Percentiles rank a stretch among this genome's conserved stretches.
phyloP scores from a whole-genome alignment of 108 stramenopile species.

The Pinguiococcus pyrenoidosus region DNA sequence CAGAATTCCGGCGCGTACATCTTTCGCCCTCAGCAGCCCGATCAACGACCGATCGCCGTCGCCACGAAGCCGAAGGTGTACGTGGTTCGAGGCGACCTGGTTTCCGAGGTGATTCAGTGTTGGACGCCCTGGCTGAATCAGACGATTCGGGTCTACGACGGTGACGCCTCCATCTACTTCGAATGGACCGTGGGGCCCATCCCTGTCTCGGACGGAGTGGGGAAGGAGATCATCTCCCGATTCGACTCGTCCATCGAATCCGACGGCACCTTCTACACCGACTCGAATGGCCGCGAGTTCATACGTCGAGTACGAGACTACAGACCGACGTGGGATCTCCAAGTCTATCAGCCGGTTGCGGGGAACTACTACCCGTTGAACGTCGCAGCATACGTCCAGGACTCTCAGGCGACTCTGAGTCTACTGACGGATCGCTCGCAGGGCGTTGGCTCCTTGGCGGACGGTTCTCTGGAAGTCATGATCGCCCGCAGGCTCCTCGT shows the following conservation, averaged over 20 bases:
- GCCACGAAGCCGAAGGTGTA: neutral
- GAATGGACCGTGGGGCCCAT: slow-evolving; percentile 81
- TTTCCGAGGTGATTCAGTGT: slow-evolving; percentile 54
- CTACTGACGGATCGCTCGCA: slow-evolving; percentile 69
- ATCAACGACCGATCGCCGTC: slow-evolving; percentile 2
- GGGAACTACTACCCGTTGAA: slow-evolving; percentile 92
- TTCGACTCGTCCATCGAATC: slow-evolving; percentile 50
- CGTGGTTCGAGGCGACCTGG: slow-evolving; percentile 23
- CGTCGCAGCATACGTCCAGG: slow-evolving; percentile 71
- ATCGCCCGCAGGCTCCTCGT: slow-evolving; percentile 60
- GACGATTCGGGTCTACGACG: slow-evolving; percentile 48
- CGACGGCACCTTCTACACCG: slow-evolving; percentile 64
- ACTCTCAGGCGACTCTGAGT: slow-evolving; percentile 43
- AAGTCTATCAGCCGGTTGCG: slow-evolving; percentile 72
- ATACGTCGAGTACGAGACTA: slow-evolving; percentile 44
- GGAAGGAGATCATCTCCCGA: slow-evolving; percentile 55
- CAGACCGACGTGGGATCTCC: slow-evolving; percentile 37
- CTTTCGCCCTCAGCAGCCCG: slow-evolving; percentile 59
- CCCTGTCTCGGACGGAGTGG: slow-evolving; percentile 38
- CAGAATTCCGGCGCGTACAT: slow-evolving; percentile 90
- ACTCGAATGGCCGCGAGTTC: slow-evolving; percentile 91
- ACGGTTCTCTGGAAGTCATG: slow-evolving; percentile 80
- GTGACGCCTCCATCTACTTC: slow-evolving; percentile 58
- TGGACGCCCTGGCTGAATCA: slow-evolving; percentile 73
- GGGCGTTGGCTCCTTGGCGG: slow-evolving; percentile 62